These are phyloP conservation scores for Didymosphaeria variabile DNA, from an alignment of 2,329 filamentous ascomycete species.

Conservation along the genomic window DNA sequence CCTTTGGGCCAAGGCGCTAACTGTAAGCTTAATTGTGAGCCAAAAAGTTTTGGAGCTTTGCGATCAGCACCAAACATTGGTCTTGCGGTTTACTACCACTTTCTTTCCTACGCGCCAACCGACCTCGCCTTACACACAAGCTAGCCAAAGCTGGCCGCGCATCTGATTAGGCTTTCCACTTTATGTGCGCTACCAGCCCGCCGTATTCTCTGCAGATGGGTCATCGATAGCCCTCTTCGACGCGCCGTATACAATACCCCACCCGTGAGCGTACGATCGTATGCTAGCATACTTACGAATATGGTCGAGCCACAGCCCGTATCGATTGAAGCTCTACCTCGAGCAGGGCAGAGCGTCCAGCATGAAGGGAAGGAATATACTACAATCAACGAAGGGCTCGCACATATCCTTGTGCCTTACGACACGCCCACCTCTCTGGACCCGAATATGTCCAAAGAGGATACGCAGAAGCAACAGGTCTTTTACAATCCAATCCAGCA, in stretches of 20 bases:
- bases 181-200: conserved; percentile 33
- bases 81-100: neutral
- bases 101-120: neutral
- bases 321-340: conserved; percentile 39
- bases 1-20: conserved; percentile 34
- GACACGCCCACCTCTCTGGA: conserved; percentile 59
- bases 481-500: conserved; percentile 99
- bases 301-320: conserved; percentile 25
- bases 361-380: conserved; percentile 65
- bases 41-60: conserved; percentile 18
- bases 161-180: conserved; percentile 21
- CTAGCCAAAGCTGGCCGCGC: conserved; percentile 32
- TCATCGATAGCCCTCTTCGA: conserved; percentile 34
- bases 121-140: neutral
- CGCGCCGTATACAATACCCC: conserved; percentile 30
- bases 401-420: conserved; percentile 71
- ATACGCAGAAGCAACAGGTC: conserved; percentile 73
- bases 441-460: conserved; percentile 58
- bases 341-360: conserved; percentile 41
- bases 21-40: conserved; percentile 32
- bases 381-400: conserved; percentile 72
- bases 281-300: conserved; percentile 5
- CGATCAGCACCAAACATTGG: neutral
- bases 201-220: conserved; percentile 31
- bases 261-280: conserved; percentile 26